Percentiles rank a stretch among this genome's conserved stretches.
phyloP scores from a whole-genome alignment of 2,329 filamentous ascomycete species.

The Cladophialophora bantiana region DNA sequence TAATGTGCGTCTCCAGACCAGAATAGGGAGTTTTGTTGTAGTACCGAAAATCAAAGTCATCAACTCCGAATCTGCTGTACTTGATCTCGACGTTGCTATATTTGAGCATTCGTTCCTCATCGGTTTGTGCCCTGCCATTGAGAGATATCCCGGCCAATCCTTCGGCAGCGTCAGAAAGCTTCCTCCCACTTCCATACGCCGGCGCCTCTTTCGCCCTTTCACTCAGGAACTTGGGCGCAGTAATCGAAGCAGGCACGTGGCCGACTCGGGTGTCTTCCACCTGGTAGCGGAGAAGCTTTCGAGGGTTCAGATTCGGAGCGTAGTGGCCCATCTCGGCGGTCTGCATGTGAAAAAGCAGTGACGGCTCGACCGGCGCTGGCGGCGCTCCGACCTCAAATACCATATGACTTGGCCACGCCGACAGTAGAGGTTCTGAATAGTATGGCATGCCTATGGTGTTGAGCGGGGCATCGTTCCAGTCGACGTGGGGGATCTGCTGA shows the following conservation, averaged over 20 bases:
- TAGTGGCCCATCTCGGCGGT: slow-evolving; percentile 77
- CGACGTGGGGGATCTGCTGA: slow-evolving; percentile 66
- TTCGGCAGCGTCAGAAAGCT: slow-evolving; percentile 65
- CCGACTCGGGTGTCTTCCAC: slow-evolving; percentile 76
- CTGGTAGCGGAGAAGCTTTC: slow-evolving; percentile 79
- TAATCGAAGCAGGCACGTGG: slow-evolving; percentile 66
- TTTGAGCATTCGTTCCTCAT: slow-evolving; percentile 82
- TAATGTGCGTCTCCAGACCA: slow-evolving; percentile 92
- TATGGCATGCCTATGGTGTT: slow-evolving; percentile 90
- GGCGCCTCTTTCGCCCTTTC: slow-evolving; percentile 79
- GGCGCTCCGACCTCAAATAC: slow-evolving; percentile 86
- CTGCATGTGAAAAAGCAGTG: slow-evolving; percentile 72
- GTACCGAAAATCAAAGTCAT: slow-evolving; percentile 98
- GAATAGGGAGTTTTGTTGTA: slow-evolving; percentile 95
- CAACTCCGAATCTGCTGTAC: slow-evolving; percentile 98
- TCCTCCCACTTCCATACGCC: slow-evolving; percentile 49
- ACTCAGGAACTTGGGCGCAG: slow-evolving; percentile 89
- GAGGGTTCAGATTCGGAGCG: slow-evolving; percentile 70
- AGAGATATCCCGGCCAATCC: slow-evolving; percentile 73
- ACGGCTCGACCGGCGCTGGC: slow-evolving; percentile 74
- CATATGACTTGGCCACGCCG: slow-evolving; percentile 85
- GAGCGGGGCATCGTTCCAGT: slow-evolving; percentile 79
- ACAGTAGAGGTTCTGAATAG: slow-evolving; percentile 86
- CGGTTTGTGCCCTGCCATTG: slow-evolving; percentile 66
- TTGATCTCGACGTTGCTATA: slow-evolving; percentile 97